These are phyloP conservation scores for Cryoendolithus antarcticus DNA, from an alignment of 2,329 filamentous ascomycete species.

Conservation along the genomic window DNA sequence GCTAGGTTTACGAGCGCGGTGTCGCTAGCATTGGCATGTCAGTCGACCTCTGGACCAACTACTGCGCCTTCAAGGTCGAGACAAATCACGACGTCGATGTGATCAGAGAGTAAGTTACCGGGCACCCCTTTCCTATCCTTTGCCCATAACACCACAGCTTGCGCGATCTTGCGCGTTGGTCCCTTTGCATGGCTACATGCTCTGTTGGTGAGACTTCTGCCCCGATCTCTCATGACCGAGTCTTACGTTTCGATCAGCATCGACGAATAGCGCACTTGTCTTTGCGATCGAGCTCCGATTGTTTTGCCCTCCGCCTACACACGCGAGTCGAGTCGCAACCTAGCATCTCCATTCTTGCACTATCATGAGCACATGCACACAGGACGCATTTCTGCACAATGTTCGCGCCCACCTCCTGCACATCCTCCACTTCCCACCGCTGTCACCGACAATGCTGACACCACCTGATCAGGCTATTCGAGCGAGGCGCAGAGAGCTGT, in stretches of 20 bases:
- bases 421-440: constrained; percentile 1
- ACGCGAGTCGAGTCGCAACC: not conserved
- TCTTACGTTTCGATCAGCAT: constrained; percentile 20
- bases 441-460: constrained; percentile 27
- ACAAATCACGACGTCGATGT: constrained; percentile 88
- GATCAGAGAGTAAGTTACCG: constrained; percentile 96
- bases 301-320: not conserved
- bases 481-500: constrained; percentile 71
- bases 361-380: constrained; percentile 1
- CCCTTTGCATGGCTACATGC: no score
- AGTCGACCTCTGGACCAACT: constrained; percentile 93
- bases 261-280: constrained; percentile 7
- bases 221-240: constrained; percentile 13
- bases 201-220: constrained; percentile 19
- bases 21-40: constrained; percentile 87
- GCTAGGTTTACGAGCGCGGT: constrained; percentile 83
- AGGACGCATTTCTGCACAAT: constrained; percentile 8
- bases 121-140: constrained; percentile 50
- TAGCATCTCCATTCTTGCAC: no score
- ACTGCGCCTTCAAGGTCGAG: constrained; percentile 95
- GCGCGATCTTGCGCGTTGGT: not conserved
- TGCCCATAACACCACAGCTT: constrained; percentile 13
- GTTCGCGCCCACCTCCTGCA: constrained; percentile 18
- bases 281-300: constrained; percentile 6
- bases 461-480: constrained; percentile 58